These are phyloP conservation scores for Ceratobasidium sp. DNA, from an alignment of 1,284 basidiomycete genomes.

Conservation along the genomic window DNA sequence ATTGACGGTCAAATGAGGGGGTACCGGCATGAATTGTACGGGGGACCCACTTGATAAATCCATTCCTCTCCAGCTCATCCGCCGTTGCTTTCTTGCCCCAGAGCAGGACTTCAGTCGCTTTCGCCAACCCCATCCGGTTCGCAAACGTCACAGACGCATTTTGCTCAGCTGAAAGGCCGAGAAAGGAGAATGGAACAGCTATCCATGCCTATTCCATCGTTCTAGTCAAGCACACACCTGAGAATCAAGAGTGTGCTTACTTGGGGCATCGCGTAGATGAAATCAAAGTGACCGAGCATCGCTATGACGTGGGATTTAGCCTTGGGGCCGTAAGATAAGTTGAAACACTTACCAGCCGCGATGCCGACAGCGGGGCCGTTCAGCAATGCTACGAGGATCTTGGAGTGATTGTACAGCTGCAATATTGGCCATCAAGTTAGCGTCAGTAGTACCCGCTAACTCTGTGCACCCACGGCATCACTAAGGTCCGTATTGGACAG, in stretches of 20 bases:
- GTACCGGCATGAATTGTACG: slow-evolving; percentile 31
- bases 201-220: slow-evolving; percentile 56
- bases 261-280: slow-evolving; percentile 69
- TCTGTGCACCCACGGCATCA: slow-evolving; percentile 60
- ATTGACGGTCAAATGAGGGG: slow-evolving; percentile 15
- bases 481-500: slow-evolving; percentile 65
- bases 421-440: slow-evolving; percentile 6
- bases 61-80: slow-evolving; percentile 63
- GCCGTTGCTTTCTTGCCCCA: slow-evolving; percentile 71
- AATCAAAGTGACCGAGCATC: slow-evolving; percentile 73
- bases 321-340: not conserved
- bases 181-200: slow-evolving; percentile 68
- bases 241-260: slow-evolving; percentile 44
- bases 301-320: slow-evolving; percentile 53
- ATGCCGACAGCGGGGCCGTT: slow-evolving; percentile 79
- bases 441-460: not conserved
- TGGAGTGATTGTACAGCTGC: slow-evolving; percentile 69
- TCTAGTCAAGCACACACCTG: not conserved
- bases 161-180: slow-evolving; percentile 54
- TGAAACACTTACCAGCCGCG: slow-evolving; percentile 60
- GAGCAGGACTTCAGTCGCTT: slow-evolving; percentile 70
- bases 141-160: slow-evolving; percentile 60
- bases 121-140: slow-evolving; percentile 69
- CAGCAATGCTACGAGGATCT: slow-evolving; percentile 67
- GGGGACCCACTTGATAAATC: slow-evolving; percentile 66